These are phyloP conservation scores for Trichoderma pleuroti DNA, from an alignment of 2,329 filamentous ascomycete species.

Conservation along the genomic window DNA sequence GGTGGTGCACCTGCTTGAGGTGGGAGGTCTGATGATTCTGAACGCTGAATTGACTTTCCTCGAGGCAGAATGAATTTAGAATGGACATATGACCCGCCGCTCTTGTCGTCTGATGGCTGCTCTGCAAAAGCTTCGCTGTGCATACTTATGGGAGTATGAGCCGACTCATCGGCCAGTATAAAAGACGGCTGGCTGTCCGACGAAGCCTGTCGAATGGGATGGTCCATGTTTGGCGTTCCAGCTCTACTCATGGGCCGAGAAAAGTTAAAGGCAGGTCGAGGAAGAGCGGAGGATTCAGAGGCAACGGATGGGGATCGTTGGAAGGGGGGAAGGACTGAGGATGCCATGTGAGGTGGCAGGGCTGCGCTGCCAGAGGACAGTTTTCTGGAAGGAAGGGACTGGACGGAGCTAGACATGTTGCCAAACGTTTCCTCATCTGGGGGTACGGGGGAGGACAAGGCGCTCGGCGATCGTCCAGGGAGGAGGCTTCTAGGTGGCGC, in stretches of 20 bases:
- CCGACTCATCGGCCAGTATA: conserved; percentile 59
- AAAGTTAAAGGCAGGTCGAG: conserved; percentile 84
- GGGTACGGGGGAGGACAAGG: conserved; percentile 56
- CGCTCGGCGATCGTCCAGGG: conserved; percentile 55
- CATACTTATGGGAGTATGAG: conserved; percentile 69
- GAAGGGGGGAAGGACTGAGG: conserved; percentile 59
- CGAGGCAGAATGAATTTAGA: conserved; percentile 80
- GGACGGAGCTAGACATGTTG: conserved; percentile 50
- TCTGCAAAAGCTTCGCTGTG: conserved; percentile 66
- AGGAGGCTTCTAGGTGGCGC: conserved; percentile 50
- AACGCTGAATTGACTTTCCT: conserved; percentile 72
- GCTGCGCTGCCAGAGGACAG: conserved; percentile 66
- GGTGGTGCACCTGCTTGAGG: conserved; percentile 51
- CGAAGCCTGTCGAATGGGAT: conserved; percentile 59
- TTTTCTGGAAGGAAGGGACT: conserved; percentile 70
- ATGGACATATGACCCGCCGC: conserved; percentile 74
- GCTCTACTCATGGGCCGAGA: conserved; percentile 81
- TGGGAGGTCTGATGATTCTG: conserved; percentile 55
- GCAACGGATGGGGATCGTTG: conserved; percentile 78
- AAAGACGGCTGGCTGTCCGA: conserved; percentile 66
- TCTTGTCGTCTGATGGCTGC: conserved; percentile 42
- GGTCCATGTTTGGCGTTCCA: conserved; percentile 57
- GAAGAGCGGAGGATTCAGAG: conserved; percentile 73
- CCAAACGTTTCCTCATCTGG: conserved; percentile 66
- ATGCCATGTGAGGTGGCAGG: conserved; percentile 43